Conservation (phyloP, 2,329 filamentous ascomycete species). For the Alternaria burnsii region DNA sequence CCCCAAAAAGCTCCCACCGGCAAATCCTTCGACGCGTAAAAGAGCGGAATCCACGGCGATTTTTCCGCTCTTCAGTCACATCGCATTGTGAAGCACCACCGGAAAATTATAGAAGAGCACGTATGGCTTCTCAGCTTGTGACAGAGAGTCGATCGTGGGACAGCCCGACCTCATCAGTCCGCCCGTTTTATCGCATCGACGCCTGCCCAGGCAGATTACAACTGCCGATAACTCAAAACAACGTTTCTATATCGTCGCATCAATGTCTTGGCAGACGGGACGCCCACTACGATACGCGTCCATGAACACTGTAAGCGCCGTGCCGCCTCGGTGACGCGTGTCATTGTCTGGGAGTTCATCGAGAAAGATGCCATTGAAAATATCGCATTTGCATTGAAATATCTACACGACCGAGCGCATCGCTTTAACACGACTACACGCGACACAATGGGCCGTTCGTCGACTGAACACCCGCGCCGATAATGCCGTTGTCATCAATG, state of each 20-base stretch:
- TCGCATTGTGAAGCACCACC: conserved; percentile 5
- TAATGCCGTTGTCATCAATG: conserved; percentile 38
- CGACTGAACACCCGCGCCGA: conserved; percentile 43
- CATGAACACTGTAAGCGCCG: conserved; percentile 3
- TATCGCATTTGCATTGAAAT: conserved; percentile 8
- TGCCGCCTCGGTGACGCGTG: conserved; percentile 5
- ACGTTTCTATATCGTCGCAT: conserved; percentile 6
- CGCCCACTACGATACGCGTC: neutral
- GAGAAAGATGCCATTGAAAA: neutral
- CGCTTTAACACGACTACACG: conserved; percentile 11
- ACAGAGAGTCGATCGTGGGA: neutral
- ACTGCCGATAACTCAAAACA: conserved; percentile 12
- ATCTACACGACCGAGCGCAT: conserved; percentile 8
- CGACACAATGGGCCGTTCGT: conserved; percentile 43
- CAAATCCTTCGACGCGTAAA: conserved; percentile 13
- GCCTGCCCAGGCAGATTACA: neutral
- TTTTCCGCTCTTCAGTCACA: conserved; percentile 6
- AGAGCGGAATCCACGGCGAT: conserved; percentile 19
- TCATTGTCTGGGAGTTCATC: neutral
- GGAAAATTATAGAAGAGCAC: conserved; percentile 1
- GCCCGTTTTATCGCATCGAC: neutral
- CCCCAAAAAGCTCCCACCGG: conserved; percentile 9
- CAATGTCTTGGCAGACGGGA: conserved; percentile 7
- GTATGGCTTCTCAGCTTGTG: neutral
- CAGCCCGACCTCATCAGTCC: neutral